These are phyloP conservation scores for Pseudonitzschia pungens DNA, from an alignment of 108 stramenopile species.

Conservation along the genomic window DNA sequence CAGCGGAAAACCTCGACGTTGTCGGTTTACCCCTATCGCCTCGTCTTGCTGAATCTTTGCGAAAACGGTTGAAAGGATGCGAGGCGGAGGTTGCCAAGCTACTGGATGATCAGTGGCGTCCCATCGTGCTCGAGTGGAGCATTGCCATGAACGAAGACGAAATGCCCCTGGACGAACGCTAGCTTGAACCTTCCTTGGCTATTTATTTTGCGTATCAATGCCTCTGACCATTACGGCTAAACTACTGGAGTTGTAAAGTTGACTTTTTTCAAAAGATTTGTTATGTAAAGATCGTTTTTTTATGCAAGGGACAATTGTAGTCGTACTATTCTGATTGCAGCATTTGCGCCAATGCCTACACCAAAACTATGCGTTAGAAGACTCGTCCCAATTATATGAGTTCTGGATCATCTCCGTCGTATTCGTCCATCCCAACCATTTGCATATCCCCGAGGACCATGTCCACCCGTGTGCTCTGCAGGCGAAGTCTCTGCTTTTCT, in stretches of 20 bases:
- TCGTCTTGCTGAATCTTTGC: conserved; percentile 70
- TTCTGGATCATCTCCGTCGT: conserved; percentile 45
- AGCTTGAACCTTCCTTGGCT: not conserved
- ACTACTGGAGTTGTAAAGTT: no score
- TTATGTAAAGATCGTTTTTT: not conserved
- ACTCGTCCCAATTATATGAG: conserved; percentile 32
- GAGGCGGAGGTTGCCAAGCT: conserved; percentile 74
- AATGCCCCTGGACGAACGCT: conserved; percentile 35
- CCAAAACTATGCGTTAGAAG: no score
- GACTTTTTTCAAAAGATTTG: not conserved
- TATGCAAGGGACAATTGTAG: no score
- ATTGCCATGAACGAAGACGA: conserved; percentile 26
- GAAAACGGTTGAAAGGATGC: conserved; percentile 77
- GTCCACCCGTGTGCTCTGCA: conserved; percentile 37
- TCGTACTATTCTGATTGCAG: no score
- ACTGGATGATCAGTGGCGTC: conserved; percentile 63
- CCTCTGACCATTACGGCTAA: no score
- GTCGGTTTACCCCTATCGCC: conserved; percentile 84
- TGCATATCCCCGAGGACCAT: conserved; percentile 46
- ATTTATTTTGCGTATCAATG: not conserved
- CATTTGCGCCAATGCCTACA: no score
- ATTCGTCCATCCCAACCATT: conserved; percentile 32
- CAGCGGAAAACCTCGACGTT: conserved; percentile 76
- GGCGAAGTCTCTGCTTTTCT: conserved; percentile 32
- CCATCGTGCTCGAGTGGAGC: conserved; percentile 66